These are phyloP conservation scores for Exophiala dermatitidis DNA, from an alignment of 2,329 filamentous ascomycete species.

Conservation along the genomic window DNA sequence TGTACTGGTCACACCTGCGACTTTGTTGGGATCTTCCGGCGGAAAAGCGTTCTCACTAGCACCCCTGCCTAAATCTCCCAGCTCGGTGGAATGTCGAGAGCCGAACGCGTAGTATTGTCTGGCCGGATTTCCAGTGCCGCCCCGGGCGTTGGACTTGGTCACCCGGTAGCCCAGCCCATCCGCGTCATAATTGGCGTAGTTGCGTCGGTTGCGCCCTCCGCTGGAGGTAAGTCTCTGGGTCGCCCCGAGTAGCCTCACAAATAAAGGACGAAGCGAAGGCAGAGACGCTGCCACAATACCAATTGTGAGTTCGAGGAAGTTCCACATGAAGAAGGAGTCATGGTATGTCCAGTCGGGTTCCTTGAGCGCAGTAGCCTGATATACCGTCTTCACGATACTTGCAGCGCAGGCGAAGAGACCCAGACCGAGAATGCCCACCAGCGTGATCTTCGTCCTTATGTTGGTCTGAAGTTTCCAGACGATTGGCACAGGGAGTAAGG, in stretches of 20 bases:
- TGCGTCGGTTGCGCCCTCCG: background rate
- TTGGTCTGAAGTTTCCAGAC: slow-evolving; percentile 40
- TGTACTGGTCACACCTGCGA: slow-evolving; percentile 12
- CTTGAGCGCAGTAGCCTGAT: slow-evolving; percentile 10
- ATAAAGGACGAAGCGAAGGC: slow-evolving; percentile 36
- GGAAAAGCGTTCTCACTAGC: background rate
- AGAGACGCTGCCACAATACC: slow-evolving; percentile 39
- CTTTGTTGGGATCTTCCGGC: background rate
- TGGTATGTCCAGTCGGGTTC: slow-evolving; percentile 20
- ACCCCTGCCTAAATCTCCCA: slow-evolving; percentile 8
- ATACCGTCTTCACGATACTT: slow-evolving; percentile 37
- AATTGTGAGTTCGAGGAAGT: slow-evolving; percentile 38
- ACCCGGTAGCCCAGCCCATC: slow-evolving; percentile 17
- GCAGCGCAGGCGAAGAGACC: slow-evolving; percentile 41
- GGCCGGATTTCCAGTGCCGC: slow-evolving; percentile 4
- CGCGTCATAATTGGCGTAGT: slow-evolving; percentile 12
- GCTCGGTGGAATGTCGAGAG: slow-evolving; percentile 15
- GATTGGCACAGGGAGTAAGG: slow-evolving; percentile 38
- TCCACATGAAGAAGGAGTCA: slow-evolving; percentile 19
- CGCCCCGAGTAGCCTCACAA: slow-evolving; percentile 23
- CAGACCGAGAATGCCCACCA: slow-evolving; percentile 39
- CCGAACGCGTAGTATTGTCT: slow-evolving; percentile 17
- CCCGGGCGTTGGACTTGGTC: slow-evolving; percentile 6
- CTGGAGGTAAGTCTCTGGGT: slow-evolving; percentile 15
- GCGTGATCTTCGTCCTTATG: slow-evolving; percentile 34